phyloP scores from a whole-genome alignment of 192 early-diverging fungal species.

The Backusella luteola region DNA sequence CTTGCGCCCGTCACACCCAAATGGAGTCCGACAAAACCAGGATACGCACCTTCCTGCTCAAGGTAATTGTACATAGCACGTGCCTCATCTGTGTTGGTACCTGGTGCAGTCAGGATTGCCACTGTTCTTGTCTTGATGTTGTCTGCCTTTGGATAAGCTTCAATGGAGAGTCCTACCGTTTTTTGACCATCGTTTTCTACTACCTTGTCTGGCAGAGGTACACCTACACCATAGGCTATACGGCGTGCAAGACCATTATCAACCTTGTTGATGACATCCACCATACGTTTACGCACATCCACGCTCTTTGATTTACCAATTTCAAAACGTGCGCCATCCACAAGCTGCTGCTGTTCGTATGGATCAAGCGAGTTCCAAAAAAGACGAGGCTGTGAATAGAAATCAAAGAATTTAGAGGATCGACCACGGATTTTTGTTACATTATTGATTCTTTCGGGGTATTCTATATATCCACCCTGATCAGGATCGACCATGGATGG shows the following conservation, averaged over 20 bases:
- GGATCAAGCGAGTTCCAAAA: conserved; percentile 37
- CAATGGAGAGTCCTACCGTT: conserved; percentile 23
- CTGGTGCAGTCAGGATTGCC: conserved; percentile 21
- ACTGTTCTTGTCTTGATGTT: conserved; percentile 23
- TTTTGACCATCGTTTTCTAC: conserved; percentile 10
- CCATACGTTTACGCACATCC: conserved; percentile 22
- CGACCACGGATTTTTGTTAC: conserved; percentile 12
- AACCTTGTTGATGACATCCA: conserved; percentile 21
- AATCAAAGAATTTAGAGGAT: conserved; percentile 23
- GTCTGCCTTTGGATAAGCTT: conserved; percentile 17
- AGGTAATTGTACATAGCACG: conserved; percentile 17
- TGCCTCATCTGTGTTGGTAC: conserved; percentile 16
- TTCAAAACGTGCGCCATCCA: conserved; percentile 36
- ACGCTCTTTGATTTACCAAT: conserved; percentile 27
- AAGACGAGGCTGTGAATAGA: conserved; percentile 29
- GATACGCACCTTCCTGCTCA: conserved; percentile 14
- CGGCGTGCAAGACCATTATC: conserved; percentile 22
- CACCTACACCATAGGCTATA: conserved; percentile 19
- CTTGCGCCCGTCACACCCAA: not conserved
- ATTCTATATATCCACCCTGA: conserved; percentile 26
- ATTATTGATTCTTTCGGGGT: conserved; percentile 20
- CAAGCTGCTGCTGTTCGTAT: conserved; percentile 33
- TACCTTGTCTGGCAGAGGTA: not conserved
- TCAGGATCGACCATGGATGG: conserved; percentile 15
- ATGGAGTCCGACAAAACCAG: not conserved